Conservation (phyloP, 2,329 filamentous ascomycete genomes). For the Westerdykella aurantiaca region DNA sequence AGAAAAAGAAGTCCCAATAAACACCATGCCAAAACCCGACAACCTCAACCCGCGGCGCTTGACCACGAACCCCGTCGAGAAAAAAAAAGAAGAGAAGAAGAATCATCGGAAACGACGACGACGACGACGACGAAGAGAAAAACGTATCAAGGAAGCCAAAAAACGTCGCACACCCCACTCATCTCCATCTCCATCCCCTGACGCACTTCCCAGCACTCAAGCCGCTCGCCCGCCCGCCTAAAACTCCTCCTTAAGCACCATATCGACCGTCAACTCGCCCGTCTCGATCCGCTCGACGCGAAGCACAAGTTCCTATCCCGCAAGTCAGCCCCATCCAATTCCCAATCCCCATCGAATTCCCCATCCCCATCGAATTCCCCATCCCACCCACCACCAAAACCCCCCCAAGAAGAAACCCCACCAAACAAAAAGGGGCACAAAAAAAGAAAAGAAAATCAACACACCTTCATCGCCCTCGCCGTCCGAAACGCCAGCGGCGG, state of each 20-base stretch:
- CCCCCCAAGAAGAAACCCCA: neutral
- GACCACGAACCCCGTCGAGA: too few species aligned
- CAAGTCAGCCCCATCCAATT: conserved; percentile 10
- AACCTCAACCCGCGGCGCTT: too few species aligned
- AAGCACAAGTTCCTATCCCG: conserved; percentile 35
- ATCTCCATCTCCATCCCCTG: too few species aligned
- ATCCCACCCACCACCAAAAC: neutral
- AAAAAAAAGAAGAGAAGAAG: too few species aligned
- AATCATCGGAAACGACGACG: too few species aligned
- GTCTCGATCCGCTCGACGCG: conserved; percentile 39
- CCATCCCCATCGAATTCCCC: neutral
- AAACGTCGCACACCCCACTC: too few species aligned
- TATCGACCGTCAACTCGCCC: conserved; percentile 33
- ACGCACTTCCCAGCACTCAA: too few species aligned
- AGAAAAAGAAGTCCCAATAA: too few species aligned
- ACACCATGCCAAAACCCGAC: too few species aligned
- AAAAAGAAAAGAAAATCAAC: conserved; percentile 1
- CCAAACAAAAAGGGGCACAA: neutral
- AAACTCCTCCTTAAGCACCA: conserved; percentile 28
- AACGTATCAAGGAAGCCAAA: too few species aligned
- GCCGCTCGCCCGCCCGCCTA: too few species aligned
- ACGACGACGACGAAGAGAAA: too few species aligned
- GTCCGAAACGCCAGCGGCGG: conserved; percentile 85
- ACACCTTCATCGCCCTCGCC: conserved; percentile 69
- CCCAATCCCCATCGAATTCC: neutral